Base-by-base conservation (phyloP, 257 asterid genomes). In the Leptodermis oblonga region DNA sequence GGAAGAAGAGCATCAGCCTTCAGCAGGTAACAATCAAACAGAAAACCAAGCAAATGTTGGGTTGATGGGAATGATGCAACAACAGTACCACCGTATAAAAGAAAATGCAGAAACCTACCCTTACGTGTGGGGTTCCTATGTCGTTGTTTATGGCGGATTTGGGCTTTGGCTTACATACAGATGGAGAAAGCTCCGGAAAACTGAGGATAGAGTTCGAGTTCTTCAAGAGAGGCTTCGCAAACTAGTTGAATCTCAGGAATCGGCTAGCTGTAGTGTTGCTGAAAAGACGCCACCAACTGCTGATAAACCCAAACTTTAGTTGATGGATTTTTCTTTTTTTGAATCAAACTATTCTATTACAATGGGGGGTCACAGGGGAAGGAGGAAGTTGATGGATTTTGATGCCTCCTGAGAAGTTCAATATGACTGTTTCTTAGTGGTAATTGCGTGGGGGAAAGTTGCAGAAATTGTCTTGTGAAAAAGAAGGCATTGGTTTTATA, bases 81-180 rank as follows among this genome's bases (percentile, higher is more conserved):
- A 77, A 59, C 82, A 69, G 43, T 88, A 85, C 51, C 42, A 63
- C 28, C 85, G 71, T 62, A 81, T 82, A 26, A 92, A 80, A 74
- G 92, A 82, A 70, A 81, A 92, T 75, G 96, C 96, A 59, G 86
- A 88, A 73, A 75, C 95, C 0, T 92, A 87, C 64, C 97, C 98
- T 3, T 93, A 87, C 37, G 98, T 93, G 18, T 93, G 97, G 97
- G 96, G 83, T 58, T 92, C 98, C 2, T 92, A 92, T 55, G 77
- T 80, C 43, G 80, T 88, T 46, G 97, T 88, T 0, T 92, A 88
- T 20, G 97, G 98, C 37, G 87, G 86, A 51, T 80, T 92, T 51
- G 92, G 96, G 20, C 74, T 87, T 25, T 90, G 97, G 98, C 55
- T 88, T 53, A 73, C 90, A 31, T 90, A 88, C 77, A 86, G 93